Base-by-base conservation (phyloP, 106 monocot species). In the Vanilla planifolia region DNA sequence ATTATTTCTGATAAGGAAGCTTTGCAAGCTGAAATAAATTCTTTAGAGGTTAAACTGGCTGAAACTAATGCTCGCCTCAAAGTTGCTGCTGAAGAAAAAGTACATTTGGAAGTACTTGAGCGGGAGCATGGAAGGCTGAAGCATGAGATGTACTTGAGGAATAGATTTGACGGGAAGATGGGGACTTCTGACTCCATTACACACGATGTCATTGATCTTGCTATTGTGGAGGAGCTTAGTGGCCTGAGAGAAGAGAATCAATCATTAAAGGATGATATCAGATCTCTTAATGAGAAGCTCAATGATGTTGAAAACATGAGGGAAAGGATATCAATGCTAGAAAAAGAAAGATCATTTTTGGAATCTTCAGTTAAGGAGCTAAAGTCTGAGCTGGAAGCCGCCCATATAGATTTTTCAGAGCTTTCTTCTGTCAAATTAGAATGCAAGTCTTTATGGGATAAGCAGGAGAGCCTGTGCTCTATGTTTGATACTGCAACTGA, bases 1-100 rank as follows among this genome's bases (percentile, higher is more conserved):
- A 71, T 86, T 64, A 60, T 83, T 51, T 47, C 73, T 43, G 94
- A 94, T 62, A 89, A 89, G 65, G 82, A 85, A 48, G 70, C 64
- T 59, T 78, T 89, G 48, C 82, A 76, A 64, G 61, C 69, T 41
- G 77, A 94, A 68, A 73, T 94, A 19, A 74, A 83, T 28, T 61
- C 34, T 50, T 67, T 94, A 62, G 78, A 83, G 71, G 73, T 68
- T 59, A 89, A 80, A 51, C 51, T 93, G 59, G 79, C 74, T 45
- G 82, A 85, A 64, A 75, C 64, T 40, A 77, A 77, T 65, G 68
- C 50, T 42, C 63, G 47, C 13, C 70, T 78, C 30, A 76, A 67
- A 74, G 67, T 80, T 75, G 69, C 64, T 26, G 64, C 62, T 8
- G 73, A 77, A 63, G 85, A 78, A 43, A 76, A 85, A 66, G 47